Percentiles rank a stretch among this genome's conserved stretches.
These are phyloP conservation scores for Cytospora paraplurivora DNA, from an alignment of 2,329 filamentous ascomycete species.

Conservation along the genomic window DNA sequence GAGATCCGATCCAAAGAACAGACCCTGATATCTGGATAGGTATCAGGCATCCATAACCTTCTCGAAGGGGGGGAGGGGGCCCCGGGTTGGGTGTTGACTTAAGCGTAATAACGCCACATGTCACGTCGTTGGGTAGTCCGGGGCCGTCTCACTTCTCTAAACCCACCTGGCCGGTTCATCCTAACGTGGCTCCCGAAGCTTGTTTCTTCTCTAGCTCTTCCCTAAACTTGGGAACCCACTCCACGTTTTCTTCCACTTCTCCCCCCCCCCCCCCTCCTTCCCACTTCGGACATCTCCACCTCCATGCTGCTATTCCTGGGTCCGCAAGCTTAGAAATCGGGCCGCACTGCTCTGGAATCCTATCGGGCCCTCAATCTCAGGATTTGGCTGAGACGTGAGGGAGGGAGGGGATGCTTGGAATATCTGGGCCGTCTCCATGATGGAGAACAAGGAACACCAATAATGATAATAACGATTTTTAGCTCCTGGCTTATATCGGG, in stretches of 20 bases:
- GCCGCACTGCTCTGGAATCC: slow-evolving; percentile 14
- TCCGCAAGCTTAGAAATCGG: neutral
- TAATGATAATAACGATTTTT: too few relatives aligned
- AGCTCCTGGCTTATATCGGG: neutral
- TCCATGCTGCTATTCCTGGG: slow-evolving; percentile 17
- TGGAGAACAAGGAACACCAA: neutral
- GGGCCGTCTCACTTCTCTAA: neutral
- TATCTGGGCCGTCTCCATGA: slow-evolving; percentile 13
- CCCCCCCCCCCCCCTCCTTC: neutral
- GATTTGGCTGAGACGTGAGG: slow-evolving; percentile 13
- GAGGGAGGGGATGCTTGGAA: neutral
- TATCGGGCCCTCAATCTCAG: slow-evolving; percentile 8
- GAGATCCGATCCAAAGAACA: too few relatives aligned
- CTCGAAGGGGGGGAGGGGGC: too few relatives aligned
- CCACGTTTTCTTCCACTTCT: slow-evolving; percentile 5
- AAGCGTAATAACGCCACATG: too few relatives aligned
- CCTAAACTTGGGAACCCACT: neutral
- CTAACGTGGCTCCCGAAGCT: neutral
- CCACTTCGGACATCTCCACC: slow-evolving; percentile 27
- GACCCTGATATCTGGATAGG: too few relatives aligned
- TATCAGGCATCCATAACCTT: too few relatives aligned
- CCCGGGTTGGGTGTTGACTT: too few relatives aligned
- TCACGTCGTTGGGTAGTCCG: neutral
- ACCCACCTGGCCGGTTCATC: neutral
- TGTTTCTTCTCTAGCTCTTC: neutral